Conservation (phyloP, 345 rosid species). For the Eucalyptus pauciflora region DNA sequence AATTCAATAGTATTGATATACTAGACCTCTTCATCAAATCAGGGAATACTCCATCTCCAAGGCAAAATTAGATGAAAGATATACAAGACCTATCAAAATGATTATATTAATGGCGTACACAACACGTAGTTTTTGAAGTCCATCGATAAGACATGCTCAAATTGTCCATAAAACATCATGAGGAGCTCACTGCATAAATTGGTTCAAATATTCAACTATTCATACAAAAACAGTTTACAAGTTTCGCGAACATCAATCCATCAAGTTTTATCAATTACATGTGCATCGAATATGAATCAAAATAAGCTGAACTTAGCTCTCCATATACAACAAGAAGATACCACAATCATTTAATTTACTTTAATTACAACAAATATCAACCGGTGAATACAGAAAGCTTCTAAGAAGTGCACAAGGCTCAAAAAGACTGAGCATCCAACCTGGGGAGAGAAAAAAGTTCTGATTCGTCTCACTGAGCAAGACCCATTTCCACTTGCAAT, state of each 20-base stretch:
- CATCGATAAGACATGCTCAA: not conserved
- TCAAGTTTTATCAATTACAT: not conserved
- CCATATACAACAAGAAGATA: not conserved
- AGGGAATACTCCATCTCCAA: not conserved
- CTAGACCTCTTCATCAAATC: not conserved
- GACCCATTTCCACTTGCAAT: not conserved
- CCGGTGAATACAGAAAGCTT: not conserved
- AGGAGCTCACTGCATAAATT: not conserved
- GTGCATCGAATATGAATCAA: not conserved
- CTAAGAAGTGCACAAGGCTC: not conserved
- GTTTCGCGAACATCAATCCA: not conserved
- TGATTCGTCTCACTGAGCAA: not conserved
- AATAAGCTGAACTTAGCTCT: not conserved
- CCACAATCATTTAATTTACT: not conserved
- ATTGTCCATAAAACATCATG: not conserved
- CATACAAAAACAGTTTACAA: not conserved
- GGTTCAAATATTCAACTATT: not conserved
- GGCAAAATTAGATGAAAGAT: not conserved
- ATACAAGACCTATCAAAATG: not conserved
- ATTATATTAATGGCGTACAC: not conserved
- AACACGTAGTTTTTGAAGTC: not conserved
- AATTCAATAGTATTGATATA: not conserved
- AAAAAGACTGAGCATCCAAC: not conserved
- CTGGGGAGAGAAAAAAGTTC: not conserved
- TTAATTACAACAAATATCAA: not conserved